phyloP scores from a whole-genome alignment of 805 yeast genomes.

The Maudiozyma bulderi region DNA sequence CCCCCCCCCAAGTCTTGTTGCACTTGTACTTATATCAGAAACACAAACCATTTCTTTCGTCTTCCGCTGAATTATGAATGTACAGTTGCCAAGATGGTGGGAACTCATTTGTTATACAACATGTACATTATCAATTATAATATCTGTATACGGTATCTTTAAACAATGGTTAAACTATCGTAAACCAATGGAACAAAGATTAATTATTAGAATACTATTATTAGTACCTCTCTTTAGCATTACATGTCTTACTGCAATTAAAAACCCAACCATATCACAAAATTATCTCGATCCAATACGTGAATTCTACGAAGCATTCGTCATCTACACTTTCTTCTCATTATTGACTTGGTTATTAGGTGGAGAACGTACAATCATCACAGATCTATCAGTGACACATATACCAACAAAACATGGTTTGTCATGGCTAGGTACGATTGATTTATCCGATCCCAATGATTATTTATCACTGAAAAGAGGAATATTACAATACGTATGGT shows the following conservation, averaged over 20 bases:
- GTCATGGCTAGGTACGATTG: constrained; percentile 46
- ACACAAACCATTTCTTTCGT: no score
- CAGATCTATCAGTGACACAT: constrained; percentile 53
- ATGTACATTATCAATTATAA: constrained; percentile 25
- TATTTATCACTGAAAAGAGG: constrained; percentile 74
- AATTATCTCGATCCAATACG: constrained; percentile 58
- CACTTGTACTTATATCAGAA: no score
- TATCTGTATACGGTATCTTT: constrained; percentile 38
- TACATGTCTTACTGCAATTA: constrained; percentile 52
- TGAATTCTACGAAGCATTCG: constrained; percentile 93
- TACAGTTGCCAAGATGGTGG: not conserved
- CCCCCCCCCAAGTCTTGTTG: no score
- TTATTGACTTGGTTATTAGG: constrained; percentile 76
- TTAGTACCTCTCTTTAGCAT: constrained; percentile 75
- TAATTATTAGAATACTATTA: constrained; percentile 70
- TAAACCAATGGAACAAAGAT: constrained; percentile 79
- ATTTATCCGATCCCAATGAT: constrained; percentile 77
- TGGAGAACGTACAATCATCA: constrained; percentile 75
- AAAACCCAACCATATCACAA: constrained; percentile 36
- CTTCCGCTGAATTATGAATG: not conserved
- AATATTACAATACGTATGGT: constrained; percentile 88
- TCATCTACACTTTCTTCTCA: constrained; percentile 85
- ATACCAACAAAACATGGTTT: constrained; percentile 59
- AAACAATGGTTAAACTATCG: constrained; percentile 65
- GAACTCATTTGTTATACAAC: not conserved